A percentile compares a stretch with the other conserved stretches of the same genome.
Evolutionary conservation across 179 eudicot species (phyloP).

Genomic region (Actinidia chinensis): DNA sequence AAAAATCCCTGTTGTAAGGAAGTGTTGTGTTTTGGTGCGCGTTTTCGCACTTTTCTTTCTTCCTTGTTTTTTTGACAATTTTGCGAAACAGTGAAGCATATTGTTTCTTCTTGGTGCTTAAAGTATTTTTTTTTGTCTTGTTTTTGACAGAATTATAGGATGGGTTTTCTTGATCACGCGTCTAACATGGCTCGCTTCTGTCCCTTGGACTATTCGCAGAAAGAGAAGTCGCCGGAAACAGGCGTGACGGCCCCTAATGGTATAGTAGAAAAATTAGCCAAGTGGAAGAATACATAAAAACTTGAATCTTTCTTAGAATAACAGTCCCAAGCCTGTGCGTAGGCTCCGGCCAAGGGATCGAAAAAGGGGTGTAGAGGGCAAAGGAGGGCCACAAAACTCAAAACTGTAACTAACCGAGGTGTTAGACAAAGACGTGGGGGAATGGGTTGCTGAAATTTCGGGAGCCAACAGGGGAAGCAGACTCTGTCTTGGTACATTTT

Average conservation of each 20-base stretch:
- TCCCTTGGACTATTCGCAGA: conserved; percentile 38
- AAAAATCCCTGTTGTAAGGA: not conserved
- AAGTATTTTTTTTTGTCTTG: not conserved
- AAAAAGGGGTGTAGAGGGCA: conserved; percentile 83
- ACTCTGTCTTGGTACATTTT: conserved; percentile 85
- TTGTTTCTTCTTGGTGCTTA: conserved; percentile 10
- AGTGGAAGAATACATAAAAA: conserved; percentile 58
- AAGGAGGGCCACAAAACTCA: conserved; percentile 79
- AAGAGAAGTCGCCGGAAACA: conserved; percentile 59
- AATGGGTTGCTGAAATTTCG: conserved; percentile 87
- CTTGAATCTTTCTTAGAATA: conserved; percentile 17
- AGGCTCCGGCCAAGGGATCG: conserved; percentile 77
- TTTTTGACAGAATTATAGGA: conserved; percentile 24
- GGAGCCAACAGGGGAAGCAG: conserved; percentile 70
- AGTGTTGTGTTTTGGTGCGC: not conserved
- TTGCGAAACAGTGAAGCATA: not conserved
- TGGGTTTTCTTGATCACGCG: conserved; percentile 28
- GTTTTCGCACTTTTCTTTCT: not conserved
- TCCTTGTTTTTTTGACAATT: too few relatives aligned
- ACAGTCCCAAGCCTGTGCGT: conserved; percentile 35
- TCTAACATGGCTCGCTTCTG: conserved; percentile 8
- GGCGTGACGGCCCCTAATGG: conserved; percentile 35
- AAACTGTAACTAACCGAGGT: conserved; percentile 48
- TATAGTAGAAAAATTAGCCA: conserved; percentile 60
- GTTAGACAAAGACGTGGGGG: conserved; percentile 85